Conservation (phyloP, 805 yeast genomes). For the Wickerhamomyces canadensis region DNA sequence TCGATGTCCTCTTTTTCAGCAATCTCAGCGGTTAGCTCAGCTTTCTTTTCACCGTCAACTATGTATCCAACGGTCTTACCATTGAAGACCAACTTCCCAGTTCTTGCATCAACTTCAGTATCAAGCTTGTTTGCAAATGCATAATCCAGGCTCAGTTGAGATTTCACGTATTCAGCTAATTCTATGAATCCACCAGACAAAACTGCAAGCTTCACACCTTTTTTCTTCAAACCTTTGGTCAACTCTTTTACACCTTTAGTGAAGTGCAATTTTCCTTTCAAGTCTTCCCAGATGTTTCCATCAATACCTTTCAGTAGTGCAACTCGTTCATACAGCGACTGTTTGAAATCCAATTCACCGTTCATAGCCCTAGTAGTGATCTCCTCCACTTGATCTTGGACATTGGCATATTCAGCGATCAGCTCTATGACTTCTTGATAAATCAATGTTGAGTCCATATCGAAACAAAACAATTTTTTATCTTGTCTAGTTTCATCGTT, state of each 20-base stretch:
- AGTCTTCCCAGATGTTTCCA: conserved; percentile 70
- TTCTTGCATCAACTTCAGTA: conserved; percentile 37
- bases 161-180: conserved; percentile 71
- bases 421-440: conserved; percentile 95
- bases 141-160: conserved; percentile 66
- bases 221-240: conserved; percentile 50
- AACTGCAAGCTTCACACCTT: conserved; percentile 74
- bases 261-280: conserved; percentile 60
- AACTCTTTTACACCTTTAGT: conserved; percentile 87
- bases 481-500: conserved; percentile 27
- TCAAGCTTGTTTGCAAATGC: conserved; percentile 77
- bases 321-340: conserved; percentile 73
- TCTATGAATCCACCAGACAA: conserved; percentile 94
- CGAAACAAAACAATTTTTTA: conserved; percentile 72
- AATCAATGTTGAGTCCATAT: conserved; percentile 96
- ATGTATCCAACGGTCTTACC: conserved; percentile 78
- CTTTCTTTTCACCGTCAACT: conserved; percentile 84
- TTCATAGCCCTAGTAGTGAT: conserved; percentile 96
- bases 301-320: conserved; percentile 77
- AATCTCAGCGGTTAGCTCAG: conserved; percentile 58
- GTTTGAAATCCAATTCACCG: conserved; percentile 88
- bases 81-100: conserved; percentile 43
- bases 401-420: conserved; percentile 90
- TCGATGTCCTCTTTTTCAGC: conserved; percentile 51
- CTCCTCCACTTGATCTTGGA: conserved; percentile 78